Evolutionary conservation across 2,329 filamentous ascomycete species (phyloP), one percentile per base, ranked within the genome.

Genomic region (Colletotrichum neosansevieriae): DNA sequence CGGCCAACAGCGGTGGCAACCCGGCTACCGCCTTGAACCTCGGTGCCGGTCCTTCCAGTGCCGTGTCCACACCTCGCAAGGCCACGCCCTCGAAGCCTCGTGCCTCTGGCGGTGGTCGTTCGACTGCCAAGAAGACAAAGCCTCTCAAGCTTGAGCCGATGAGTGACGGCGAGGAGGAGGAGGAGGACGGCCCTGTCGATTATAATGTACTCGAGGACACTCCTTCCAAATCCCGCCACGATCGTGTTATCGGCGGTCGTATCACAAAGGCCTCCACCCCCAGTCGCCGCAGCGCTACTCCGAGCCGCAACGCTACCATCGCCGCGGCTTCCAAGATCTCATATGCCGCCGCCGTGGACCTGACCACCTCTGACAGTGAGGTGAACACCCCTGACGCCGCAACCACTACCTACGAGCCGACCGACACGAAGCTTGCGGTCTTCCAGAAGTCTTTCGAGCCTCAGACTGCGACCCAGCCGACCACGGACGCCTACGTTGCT

Each of bases 1-100:
- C 83, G 3, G 80, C 82, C n/a, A 76, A 79, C 21, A 75, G 77
- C 1, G 84, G 83, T 29, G 77, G 81, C 49, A 81, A 86, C 72
- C 84, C 87, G 0, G 77, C 83, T 12, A 76, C 72, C 50, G 79
- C 79, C 21, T 75, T 85, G 24, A 71, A 67, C 45, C 71, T 77
- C 17, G 64, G 70, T 10, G 69, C 69, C 3, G 73, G 73, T 34
- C 70, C 70, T n/a, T 71, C 73, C 19, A 73, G 73, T 19, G 64
- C 74, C 12, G 70, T 72, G 2, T 74, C 71, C 15, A 80, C 78
- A 0, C 78, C 75, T 4, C 71, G 71, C 56, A 63, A 70, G 38
- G n/a, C 49, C 32, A 65, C 72, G 6, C 57, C 72, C 3, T 66
- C 73, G 45, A 71, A 62, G 40, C 49, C 54, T 17, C 71, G 50